Base-by-base conservation (phyloP, 495 filamentous ascomycete species). In the Aspergillus nidulans region DNA sequence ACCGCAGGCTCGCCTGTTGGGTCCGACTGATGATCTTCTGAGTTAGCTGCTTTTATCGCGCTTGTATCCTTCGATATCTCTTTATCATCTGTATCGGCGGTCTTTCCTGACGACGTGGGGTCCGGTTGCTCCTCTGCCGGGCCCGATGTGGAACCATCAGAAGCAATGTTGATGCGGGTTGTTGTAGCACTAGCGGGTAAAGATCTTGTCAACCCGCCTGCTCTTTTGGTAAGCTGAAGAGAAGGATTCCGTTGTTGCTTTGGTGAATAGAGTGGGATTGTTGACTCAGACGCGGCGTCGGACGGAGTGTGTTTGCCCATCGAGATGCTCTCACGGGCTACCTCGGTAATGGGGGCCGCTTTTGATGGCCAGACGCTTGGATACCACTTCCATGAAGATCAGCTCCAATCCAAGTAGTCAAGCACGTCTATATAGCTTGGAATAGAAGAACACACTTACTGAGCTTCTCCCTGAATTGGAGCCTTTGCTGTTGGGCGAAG, bases 321-420 rank as follows among this genome's bases (percentile, higher is more conserved):
- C 51, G 85, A 78, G 30, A 91, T 89, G 49, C 84, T 89, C 72
- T 92, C 87, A 66, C 84, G 85, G 52, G 85, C 87, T 66, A 90
- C 81, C 70, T 88, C 81, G 45, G 84, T 90, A 49, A 88, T 85
- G 43, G 88, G 80, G 34, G 78, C 75, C 23, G 88, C 85, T 67
- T 92, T 92, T 34, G 79, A 76, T 20, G 86, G 82, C 85, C 85
- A 92, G 45, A 80, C 81, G 30, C 72, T 74, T 9, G 78, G 75
- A 58, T 85, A 84, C 68, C 77, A 79, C 44, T 63, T 71, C 70
- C 77, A 56, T 30, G 52, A 8, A 12, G 30, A 60, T 70, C 54
- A 69, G 64, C 45, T 52, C 24, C 26, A 24, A 38, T 4, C 30
- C n/a, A 48, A 23, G 30, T 40, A 32, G 1, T 1, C 24, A 18